phyloP scores from a whole-genome alignment of 1,284 basidiomycete species.

The Rhodotorula sp. region DNA sequence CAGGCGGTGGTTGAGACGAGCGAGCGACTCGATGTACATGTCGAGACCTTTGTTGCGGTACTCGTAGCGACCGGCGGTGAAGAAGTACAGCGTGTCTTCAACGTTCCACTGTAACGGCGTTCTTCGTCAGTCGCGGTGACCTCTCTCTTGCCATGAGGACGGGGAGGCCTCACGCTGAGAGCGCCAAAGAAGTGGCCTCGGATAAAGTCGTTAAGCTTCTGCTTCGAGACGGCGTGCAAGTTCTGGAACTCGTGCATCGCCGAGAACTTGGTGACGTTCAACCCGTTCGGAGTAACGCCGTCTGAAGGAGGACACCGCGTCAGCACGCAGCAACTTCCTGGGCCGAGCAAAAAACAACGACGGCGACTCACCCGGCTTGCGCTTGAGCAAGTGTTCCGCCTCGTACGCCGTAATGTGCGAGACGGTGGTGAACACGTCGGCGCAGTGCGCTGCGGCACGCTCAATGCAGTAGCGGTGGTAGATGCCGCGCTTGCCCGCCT shows the following conservation, averaged over 20 bases:
- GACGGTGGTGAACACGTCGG: conserved; percentile 97
- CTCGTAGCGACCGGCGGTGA: conserved; percentile 98
- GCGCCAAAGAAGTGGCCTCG: conserved; percentile 93
- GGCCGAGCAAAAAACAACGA: conserved; percentile 2
- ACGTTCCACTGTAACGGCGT: conserved; percentile 43
- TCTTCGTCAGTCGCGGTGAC: conserved; percentile 46
- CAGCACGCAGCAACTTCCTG: background rate
- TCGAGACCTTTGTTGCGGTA: conserved; percentile 99
- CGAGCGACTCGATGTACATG: conserved; percentile 97
- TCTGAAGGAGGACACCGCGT: conserved; percentile 53
- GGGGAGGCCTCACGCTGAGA: background rate
- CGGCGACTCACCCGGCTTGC: conserved; percentile 65
- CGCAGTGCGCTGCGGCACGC: conserved; percentile 87
- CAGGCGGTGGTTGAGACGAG: conserved; percentile 85
- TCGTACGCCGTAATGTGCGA: conserved; percentile 98
- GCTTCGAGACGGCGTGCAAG: conserved; percentile 79
- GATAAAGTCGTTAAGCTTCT: conserved; percentile 97
- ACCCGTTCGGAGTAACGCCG: conserved; percentile 94
- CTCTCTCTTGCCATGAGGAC: background rate
- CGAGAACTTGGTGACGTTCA: conserved; percentile 95
- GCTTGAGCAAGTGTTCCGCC: conserved; percentile 90
- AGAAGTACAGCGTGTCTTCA: conserved; percentile 98
- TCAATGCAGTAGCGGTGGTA: conserved; percentile 90
- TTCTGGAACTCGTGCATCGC: conserved; percentile 97
- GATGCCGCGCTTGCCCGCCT: conserved; percentile 97